Conservation (phyloP, 495 filamentous ascomycete genomes). For the Entonaema liquescens region DNA sequence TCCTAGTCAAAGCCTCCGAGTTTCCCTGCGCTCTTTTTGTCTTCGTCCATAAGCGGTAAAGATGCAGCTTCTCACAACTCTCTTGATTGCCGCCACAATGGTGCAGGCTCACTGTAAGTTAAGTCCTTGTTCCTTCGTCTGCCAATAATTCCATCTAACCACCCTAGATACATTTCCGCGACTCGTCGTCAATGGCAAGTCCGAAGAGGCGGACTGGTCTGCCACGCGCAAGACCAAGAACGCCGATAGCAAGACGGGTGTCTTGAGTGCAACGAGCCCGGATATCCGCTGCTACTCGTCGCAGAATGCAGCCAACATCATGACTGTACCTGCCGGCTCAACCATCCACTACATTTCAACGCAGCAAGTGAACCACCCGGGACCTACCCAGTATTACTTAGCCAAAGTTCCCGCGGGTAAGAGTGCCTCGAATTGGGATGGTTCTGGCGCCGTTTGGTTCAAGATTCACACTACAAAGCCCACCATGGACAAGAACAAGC, state of each 20-base stretch:
- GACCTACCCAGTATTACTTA: conserved; percentile 58
- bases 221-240: conserved; percentile 56
- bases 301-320: conserved; percentile 49
- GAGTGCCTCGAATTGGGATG: conserved; percentile 58
- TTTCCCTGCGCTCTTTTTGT: neutral
- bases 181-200: conserved; percentile 51
- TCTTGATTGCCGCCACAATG: conserved; percentile 43
- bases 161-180: conserved; percentile 51
- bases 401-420: conserved; percentile 56
- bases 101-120: conserved; percentile 49
- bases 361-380: conserved; percentile 58
- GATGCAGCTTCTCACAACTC: conserved; percentile 41
- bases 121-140: neutral
- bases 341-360: conserved; percentile 57
- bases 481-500: conserved; percentile 50
- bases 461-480: conserved; percentile 60
- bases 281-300: conserved; percentile 60
- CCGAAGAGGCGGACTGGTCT: conserved; percentile 53
- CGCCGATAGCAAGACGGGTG: conserved; percentile 48
- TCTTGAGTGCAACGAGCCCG: conserved; percentile 50
- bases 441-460: conserved; percentile 59
- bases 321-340: conserved; percentile 52
- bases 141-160: neutral
- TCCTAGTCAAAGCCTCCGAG: neutral
- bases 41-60: conserved; percentile 10